phyloP scores from a whole-genome alignment of 768 basidiomycete species.

The Suillus tomentosus region DNA sequence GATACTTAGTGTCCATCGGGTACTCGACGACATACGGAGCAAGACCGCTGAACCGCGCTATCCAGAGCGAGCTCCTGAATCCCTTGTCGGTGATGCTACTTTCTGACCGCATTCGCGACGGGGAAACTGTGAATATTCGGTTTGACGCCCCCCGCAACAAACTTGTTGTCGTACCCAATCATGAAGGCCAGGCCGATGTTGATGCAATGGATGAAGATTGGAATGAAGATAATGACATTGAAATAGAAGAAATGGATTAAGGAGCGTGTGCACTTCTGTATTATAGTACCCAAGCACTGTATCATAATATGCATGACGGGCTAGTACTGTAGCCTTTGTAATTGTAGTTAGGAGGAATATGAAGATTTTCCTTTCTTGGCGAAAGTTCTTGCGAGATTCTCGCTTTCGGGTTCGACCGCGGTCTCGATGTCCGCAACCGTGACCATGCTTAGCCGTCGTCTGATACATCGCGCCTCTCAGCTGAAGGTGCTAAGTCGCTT shows the following conservation, averaged over 20 bases:
- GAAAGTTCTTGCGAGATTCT: slow-evolving; percentile 1
- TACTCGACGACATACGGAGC: slow-evolving; percentile 89
- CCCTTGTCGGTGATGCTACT: slow-evolving; percentile 86
- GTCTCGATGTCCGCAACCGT: slow-evolving; percentile 21
- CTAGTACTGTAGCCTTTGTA: background rate
- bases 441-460: slow-evolving; percentile 33
- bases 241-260: slow-evolving; percentile 67
- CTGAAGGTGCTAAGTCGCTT: slow-evolving; percentile 22
- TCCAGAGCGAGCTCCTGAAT: slow-evolving; percentile 91
- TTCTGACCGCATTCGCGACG: slow-evolving; percentile 78
- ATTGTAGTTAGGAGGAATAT: background rate
- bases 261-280: background rate
- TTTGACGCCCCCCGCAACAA: slow-evolving; percentile 86
- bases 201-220: slow-evolving; percentile 64
- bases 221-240: slow-evolving; percentile 47
- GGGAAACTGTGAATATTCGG: slow-evolving; percentile 71
- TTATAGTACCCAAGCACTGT: background rate
- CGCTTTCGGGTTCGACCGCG: slow-evolving; percentile 9
- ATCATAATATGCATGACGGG: background rate
- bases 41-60: slow-evolving; percentile 86
- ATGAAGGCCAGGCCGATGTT: slow-evolving; percentile 50
- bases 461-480: slow-evolving; percentile 23
- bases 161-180: slow-evolving; percentile 80
- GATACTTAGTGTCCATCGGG: slow-evolving; percentile 72
- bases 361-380: slow-evolving; percentile 20